Evolutionary conservation across 805 yeast species (phyloP).

Genomic region (Barnettozyma salicaria): DNA sequence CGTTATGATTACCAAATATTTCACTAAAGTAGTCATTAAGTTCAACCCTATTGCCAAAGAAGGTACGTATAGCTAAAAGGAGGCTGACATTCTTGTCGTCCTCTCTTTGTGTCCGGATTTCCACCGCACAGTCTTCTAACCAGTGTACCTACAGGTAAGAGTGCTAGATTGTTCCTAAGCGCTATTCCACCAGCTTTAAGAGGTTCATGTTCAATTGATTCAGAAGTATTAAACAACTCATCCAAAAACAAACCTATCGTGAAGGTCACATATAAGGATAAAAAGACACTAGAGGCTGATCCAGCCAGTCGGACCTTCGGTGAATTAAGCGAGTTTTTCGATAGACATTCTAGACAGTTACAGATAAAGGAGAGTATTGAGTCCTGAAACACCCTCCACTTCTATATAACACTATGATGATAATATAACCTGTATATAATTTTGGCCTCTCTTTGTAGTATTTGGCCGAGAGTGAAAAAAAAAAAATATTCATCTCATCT

Average conservation of each 20-base stretch:
- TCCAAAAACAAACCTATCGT: constrained; percentile 52
- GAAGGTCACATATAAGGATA: constrained; percentile 77
- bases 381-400: constrained; percentile 16
- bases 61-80: constrained; percentile 38
- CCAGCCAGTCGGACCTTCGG: constrained; percentile 50
- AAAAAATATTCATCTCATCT: constrained; percentile 7
- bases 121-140: not conserved
- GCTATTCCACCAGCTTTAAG: constrained; percentile 74
- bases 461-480: not conserved
- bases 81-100: no score
- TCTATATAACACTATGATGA: not conserved
- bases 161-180: constrained; percentile 74
- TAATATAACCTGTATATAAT: constrained; percentile 6
- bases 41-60: constrained; percentile 74
- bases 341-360: constrained; percentile 76
- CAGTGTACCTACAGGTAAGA: constrained; percentile 42
- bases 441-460: not conserved
- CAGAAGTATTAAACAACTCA: constrained; percentile 47
- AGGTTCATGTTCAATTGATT: constrained; percentile 53
- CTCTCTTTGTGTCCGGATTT: not conserved
- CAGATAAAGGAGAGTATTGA: constrained; percentile 67
- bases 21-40: constrained; percentile 66
- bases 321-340: constrained; percentile 64
- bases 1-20: constrained; percentile 83
- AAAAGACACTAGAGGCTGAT: constrained; percentile 59